Base-by-base conservation (phyloP, 306 rosid genomes). In the Fragaria iinumae region DNA sequence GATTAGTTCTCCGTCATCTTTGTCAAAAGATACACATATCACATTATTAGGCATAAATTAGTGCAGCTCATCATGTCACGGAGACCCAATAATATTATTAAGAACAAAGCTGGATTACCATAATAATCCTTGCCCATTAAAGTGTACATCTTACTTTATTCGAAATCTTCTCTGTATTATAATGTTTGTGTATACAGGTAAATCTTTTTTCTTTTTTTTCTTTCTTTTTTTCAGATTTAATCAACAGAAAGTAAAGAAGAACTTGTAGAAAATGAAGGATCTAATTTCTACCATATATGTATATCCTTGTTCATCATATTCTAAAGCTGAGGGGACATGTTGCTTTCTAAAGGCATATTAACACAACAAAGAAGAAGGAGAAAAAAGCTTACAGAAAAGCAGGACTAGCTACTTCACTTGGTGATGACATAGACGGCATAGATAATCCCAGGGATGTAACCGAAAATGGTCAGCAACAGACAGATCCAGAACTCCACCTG, bases 391-490 rank as follows among this genome's bases (percentile, higher is more conserved):
- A 86, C 89, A 57, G 18, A 80, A 74, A 20, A 53, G 12, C 73
- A 25, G 9, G 17, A 38, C 29, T 38, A 38, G 70, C 47, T 18
- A 38, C 48, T 66, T 89, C 89, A 90, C 89, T 91, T 91, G 79
- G 94, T 88, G 80, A 91, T 89, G 68, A 44, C 80, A 44, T 85
- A 93, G 64, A 91, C 9, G 12, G 95, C 98, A 56, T 91, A 93
- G 49, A 93, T 84, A 27, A 93, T 93, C 49, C 96, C 96, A 66
- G 96, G 98, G 49, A 93, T 0, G 66, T 84, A 93, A 3, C 95
- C 96, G 0, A 93, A 67, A 3, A 93, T 2, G 27, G 98, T 91
- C 75, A 93, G 88, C 23, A 93, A 16, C 86, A 93, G 62, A 72
- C 95, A 93, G 87, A 93, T 84, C 98, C 98, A 93, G 85, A 93